Base-by-base conservation (phyloP, 2,329 filamentous ascomycete genomes). In the Aphanocladium album region DNA sequence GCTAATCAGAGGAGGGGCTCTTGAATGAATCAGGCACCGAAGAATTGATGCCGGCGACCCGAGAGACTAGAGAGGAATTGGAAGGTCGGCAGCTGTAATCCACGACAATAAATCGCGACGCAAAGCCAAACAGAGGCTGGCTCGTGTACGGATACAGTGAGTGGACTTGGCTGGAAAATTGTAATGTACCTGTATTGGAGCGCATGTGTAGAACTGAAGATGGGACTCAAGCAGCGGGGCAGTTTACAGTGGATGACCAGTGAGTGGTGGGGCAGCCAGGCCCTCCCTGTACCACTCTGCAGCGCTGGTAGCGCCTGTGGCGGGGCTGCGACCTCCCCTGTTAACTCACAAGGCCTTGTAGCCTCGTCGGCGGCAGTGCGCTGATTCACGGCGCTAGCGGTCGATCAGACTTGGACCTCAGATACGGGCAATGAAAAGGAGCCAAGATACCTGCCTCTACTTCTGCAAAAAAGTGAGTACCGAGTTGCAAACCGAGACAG, bases 301-400 rank as follows among this genome's bases (percentile, higher is more conserved):
- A n/a, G n/a, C n/a, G n/a, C n/a, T n/a, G n/a, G n/a, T n/a, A n/a
- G n/a, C n/a, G n/a, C n/a, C n/a, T n/a, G n/a, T n/a, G 11, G 19
- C 46, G 41, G 50, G 50, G 50, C 50, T 53, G 35, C 9, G 47
- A 16, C 25, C 16, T 23, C 30, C 50, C 50, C 37, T 45, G 39
- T 43, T 14, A 1, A 5, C 51, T 19, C 17, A 35, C 35, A 43
- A 43, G 35, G 23, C 23, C 33, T 35, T 54, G 21, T 57, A 49
- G 43, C 54, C 43, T 57, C 23, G 35, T 19, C 46, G 8, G 21
- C 55, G 45, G 27, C 54, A 47, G 35, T 39, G 54, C 33, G 35
- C 14, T 56, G 53, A 56, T 56, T 46, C 25, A 35, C n/a, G 41
- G 23, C 54, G 45, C 54, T 57, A 50, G 54, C 33, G 19, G 54